Evolutionary conservation across 23 red algal genomes (phyloP).

Genomic region (Porphyridium purpureum): DNA sequence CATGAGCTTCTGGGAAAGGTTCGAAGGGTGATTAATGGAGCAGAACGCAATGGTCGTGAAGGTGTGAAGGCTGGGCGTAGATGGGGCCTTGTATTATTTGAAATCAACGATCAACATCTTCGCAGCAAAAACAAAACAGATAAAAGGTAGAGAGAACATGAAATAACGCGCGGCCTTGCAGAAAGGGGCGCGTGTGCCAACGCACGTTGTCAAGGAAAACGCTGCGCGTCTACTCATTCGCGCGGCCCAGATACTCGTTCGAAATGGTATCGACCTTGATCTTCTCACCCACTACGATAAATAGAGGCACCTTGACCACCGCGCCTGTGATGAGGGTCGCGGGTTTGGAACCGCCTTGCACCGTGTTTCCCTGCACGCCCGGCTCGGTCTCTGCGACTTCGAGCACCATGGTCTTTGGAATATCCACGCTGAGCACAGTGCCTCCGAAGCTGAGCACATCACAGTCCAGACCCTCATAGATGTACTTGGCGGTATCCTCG

Average conservation of each 20-base stretch:
- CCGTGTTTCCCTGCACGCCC: conserved; percentile 74
- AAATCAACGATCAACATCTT: no score
- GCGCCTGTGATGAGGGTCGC: conserved; percentile 81
- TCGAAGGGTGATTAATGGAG: no score
- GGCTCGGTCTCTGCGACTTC: conserved; percentile 61
- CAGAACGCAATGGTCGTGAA: no score
- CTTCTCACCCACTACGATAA: conserved; percentile 67
- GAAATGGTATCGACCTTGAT: conserved; percentile 61
- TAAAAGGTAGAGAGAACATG: no score
- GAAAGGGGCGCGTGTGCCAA: no score
- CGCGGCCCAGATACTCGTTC: conserved; percentile 35
- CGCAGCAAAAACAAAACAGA: no score
- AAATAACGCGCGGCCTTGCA: no score
- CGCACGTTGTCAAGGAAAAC: no score
- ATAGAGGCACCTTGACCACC: conserved; percentile 73
- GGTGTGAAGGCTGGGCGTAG: no score
- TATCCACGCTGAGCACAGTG: conserved; percentile 48
- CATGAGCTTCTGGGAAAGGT: no score
- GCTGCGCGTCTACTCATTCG: conserved; percentile 24
- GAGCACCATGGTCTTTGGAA: conserved; percentile 57
- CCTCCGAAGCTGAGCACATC: conserved; percentile 53
- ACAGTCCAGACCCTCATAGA: conserved; percentile 57
- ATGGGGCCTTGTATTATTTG: no score
- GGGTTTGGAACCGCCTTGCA: conserved; percentile 70
- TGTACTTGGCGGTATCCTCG: conserved; percentile 35